These are phyloP conservation scores for Lactarius deliciosus DNA, from an alignment of 768 basidiomycete genomes.

Conservation along the genomic window DNA sequence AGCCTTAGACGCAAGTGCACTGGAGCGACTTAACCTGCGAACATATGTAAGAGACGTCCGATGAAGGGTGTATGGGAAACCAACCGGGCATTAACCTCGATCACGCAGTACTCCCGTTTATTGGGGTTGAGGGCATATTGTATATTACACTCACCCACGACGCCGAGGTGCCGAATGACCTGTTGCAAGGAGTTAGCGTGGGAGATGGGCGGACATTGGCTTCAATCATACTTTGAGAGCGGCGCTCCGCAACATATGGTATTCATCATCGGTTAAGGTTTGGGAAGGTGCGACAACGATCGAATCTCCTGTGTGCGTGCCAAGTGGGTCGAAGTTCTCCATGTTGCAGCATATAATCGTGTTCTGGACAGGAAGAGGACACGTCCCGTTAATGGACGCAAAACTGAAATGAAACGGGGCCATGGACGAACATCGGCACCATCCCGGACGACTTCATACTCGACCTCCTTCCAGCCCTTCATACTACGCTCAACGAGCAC, in stretches of 20 bases:
- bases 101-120: conserved; percentile 94
- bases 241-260: conserved; percentile 97
- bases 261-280: conserved; percentile 95
- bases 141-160: conserved; percentile 95
- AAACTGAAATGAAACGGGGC: neutral
- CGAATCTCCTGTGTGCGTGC: conserved; percentile 98
- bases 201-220: neutral
- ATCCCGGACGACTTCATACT: conserved; percentile 99
- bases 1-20: conserved; percentile 96
- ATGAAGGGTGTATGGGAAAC: conserved; percentile 28
- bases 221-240: conserved; percentile 78
- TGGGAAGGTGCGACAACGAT: conserved; percentile 99
- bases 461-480: conserved; percentile 99
- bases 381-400: conserved; percentile 2
- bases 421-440: conserved; percentile 79
- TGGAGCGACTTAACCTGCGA: conserved; percentile 67
- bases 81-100: conserved; percentile 94
- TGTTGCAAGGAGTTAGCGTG: conserved; percentile 6
- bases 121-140: conserved; percentile 97
- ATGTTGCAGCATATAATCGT: conserved; percentile 99
- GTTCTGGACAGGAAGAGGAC: conserved; percentile 53
- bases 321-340: conserved; percentile 99
- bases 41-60: conserved; percentile 3
- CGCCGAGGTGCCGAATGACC: conserved; percentile 78
- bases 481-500: conserved; percentile 96